Percentiles rank a stretch among this genome's conserved stretches.
Evolutionary conservation across 2,329 filamentous ascomycete species (phyloP).

Genomic region (Aspergillus intermedius): DNA sequence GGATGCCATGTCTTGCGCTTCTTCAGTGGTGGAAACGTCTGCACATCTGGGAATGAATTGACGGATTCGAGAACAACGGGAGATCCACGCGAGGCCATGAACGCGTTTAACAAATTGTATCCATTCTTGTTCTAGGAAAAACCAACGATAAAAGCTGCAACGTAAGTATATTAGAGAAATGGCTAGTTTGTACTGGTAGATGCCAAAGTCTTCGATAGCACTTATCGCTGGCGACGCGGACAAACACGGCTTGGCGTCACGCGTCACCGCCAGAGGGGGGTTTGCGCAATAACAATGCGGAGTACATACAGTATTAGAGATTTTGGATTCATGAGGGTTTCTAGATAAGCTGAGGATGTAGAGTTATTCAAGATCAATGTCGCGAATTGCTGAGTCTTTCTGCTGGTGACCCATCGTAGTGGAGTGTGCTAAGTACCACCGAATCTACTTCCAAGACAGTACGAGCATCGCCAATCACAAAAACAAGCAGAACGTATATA

Average conservation of each 20-base stretch:
- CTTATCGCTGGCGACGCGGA: background rate
- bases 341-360: background rate
- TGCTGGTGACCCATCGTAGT: no score
- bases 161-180: background rate
- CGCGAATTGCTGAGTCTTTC: no score
- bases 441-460: no score
- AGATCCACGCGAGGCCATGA: constrained; percentile 32
- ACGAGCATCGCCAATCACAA: no score
- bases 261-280: background rate
- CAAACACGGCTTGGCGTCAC: constrained; percentile 1
- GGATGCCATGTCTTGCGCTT: constrained; percentile 27
- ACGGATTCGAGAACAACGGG: constrained; percentile 28
- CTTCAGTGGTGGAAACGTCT: constrained; percentile 20
- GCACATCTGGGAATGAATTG: constrained; percentile 23
- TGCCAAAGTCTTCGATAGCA: background rate
- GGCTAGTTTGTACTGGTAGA: background rate
- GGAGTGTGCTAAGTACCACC: no score
- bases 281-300: background rate
- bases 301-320: background rate
- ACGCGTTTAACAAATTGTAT: constrained; percentile 17
- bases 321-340: background rate
- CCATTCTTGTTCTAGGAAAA: constrained; percentile 5
- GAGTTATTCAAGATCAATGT: no score
- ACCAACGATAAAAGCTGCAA: background rate
- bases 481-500: background rate